A percentile compares a stretch with the other conserved stretches of the same genome.
Evolutionary conservation across 2,329 filamentous ascomycete genomes (phyloP).

Genomic region (Neopestalotiopsis sp.): DNA sequence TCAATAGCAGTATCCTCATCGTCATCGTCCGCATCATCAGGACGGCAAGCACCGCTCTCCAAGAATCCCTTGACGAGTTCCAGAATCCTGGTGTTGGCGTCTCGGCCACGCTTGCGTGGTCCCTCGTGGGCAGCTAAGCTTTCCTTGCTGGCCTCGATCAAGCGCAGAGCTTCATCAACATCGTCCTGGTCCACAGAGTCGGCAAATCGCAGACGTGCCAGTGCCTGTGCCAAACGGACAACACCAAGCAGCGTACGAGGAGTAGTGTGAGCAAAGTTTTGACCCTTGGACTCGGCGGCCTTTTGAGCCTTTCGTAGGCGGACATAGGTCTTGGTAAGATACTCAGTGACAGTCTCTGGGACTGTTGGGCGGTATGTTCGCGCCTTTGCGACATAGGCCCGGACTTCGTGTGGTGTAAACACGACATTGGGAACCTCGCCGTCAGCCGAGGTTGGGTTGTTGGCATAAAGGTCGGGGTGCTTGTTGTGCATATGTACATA

Average conservation of each 20-base stretch:
- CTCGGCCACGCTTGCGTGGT: constrained; percentile 69
- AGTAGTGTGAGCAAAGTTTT: constrained; percentile 92
- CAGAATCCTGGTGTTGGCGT: constrained; percentile 89
- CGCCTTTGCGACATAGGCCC: constrained; percentile 93
- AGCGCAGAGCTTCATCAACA: constrained; percentile 90
- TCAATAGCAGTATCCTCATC: constrained; percentile 62
- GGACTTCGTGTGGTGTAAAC: constrained; percentile 91
- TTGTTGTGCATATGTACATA: constrained; percentile 97
- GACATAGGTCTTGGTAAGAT: constrained; percentile 97
- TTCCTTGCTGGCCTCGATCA: constrained; percentile 93
- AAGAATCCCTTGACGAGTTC: constrained; percentile 90
- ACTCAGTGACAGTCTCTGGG: constrained; percentile 85
- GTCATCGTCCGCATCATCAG: constrained; percentile 65
- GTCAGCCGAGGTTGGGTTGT: constrained; percentile 49
- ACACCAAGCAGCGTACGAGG: constrained; percentile 92
- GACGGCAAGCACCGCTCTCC: constrained; percentile 83
- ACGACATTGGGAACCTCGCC: constrained; percentile 59
- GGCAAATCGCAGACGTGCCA: constrained; percentile 90
- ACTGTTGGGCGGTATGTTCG: constrained; percentile 88
- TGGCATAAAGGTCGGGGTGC: constrained; percentile 75
- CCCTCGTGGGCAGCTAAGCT: constrained; percentile 76
- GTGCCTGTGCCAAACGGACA: constrained; percentile 89
- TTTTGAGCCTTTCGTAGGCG: constrained; percentile 92
- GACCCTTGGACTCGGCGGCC: constrained; percentile 86
- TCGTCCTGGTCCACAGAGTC: constrained; percentile 87